phyloP scores from a whole-genome alignment of 2,329 filamentous ascomycete genomes.

The Ophiostoma ips region DNA sequence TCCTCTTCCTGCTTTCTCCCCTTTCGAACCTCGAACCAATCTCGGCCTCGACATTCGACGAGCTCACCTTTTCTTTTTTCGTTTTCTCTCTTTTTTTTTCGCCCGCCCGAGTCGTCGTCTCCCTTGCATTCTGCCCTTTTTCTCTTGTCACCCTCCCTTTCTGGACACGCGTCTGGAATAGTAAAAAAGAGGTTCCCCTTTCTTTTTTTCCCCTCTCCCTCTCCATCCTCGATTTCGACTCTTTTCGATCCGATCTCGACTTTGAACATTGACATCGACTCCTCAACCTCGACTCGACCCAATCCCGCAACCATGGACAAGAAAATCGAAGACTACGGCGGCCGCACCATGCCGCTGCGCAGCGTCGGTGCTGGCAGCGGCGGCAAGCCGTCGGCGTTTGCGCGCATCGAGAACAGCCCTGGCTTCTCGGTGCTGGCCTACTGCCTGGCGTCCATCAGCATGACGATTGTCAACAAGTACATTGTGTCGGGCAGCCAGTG shows the following conservation, averaged over 20 bases:
- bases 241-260: background rate
- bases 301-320: slow-evolving; percentile 44
- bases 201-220: background rate
- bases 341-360: slow-evolving; percentile 26
- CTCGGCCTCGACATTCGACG: no score
- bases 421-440: slow-evolving; percentile 73
- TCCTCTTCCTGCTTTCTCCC: no score
- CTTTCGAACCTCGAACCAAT: no score
- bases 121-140: background rate
- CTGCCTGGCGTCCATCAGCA: slow-evolving; percentile 91
- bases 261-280: background rate
- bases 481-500: slow-evolving; percentile 81
- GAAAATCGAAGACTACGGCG: slow-evolving; percentile 64
- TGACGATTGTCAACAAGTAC: slow-evolving; percentile 99
- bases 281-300: background rate
- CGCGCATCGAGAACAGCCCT: slow-evolving; percentile 58
- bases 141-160: background rate
- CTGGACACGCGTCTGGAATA: background rate
- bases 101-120: no score
- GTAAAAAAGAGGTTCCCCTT: background rate
- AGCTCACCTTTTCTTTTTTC: no score
- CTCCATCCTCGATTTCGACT: background rate
- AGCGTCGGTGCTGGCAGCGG: slow-evolving; percentile 1
- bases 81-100: no score
- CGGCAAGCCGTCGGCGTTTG: slow-evolving; percentile 16